Evolutionary conservation across 805 yeast species (phyloP).

Genomic region (Spathaspora boniae): DNA sequence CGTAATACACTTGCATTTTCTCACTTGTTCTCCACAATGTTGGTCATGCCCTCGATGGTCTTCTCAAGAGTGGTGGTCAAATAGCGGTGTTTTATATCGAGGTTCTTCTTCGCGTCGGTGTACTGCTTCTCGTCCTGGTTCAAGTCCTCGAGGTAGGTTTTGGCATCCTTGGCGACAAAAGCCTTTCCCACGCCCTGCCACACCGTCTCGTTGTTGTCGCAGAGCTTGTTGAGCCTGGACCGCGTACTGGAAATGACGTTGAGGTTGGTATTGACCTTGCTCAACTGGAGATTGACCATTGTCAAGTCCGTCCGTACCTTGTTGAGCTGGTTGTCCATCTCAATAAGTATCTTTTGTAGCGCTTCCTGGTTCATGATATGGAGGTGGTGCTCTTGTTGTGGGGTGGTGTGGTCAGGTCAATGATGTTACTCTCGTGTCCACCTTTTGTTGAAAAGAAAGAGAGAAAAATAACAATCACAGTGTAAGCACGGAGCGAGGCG

Average conservation of each 20-base stretch:
- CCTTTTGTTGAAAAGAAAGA: no score
- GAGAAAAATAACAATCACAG: no score
- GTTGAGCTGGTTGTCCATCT: constrained; percentile 64
- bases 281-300: constrained; percentile 50
- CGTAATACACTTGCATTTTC: not conserved
- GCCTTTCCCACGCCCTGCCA: constrained; percentile 88
- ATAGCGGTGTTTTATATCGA: constrained; percentile 68
- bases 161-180: constrained; percentile 47
- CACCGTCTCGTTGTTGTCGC: constrained; percentile 47
- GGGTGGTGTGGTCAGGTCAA: no score
- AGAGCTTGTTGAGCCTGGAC: constrained; percentile 45
- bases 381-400: no score
- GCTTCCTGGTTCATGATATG: constrained; percentile 45
- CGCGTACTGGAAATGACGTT: constrained; percentile 55
- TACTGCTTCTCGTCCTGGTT: constrained; percentile 50
- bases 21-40: constrained; percentile 27
- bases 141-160: constrained; percentile 47
- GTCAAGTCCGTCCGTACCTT: constrained; percentile 58
- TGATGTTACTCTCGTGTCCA: no score
- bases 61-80: constrained; percentile 74
- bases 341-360: constrained; percentile 52
- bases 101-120: constrained; percentile 55
- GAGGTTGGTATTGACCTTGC: constrained; percentile 46
- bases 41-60: constrained; percentile 61
- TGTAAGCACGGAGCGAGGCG: no score